A percentile compares a stretch with the other conserved stretches of the same genome.
Conservation (phyloP, 202 grass and related monocot species). For the Bolboschoenoplectus hybrid region DNA sequence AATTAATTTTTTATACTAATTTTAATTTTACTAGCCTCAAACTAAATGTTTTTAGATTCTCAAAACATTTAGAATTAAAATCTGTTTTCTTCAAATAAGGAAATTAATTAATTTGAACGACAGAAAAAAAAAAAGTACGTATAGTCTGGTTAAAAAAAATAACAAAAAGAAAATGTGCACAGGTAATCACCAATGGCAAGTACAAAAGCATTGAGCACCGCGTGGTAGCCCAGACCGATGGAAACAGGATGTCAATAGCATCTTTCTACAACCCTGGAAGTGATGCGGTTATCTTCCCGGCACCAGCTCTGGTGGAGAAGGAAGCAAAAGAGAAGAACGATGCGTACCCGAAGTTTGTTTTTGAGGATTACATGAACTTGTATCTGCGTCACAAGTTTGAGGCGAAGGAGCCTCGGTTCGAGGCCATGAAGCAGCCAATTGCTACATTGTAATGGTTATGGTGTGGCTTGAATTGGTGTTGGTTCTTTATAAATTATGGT, state of each 20-base stretch:
- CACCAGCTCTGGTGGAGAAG: slow-evolving; percentile 51
- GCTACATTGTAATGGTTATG: slow-evolving; percentile 39
- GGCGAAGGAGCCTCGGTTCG: slow-evolving; percentile 72
- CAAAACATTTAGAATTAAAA: slow-evolving; percentile 6
- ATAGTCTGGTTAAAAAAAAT: not conserved
- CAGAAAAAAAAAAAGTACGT: too few species aligned
- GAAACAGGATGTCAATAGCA: slow-evolving; percentile 81
- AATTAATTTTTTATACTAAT: not conserved
- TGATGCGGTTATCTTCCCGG: slow-evolving; percentile 75
- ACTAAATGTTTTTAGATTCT: not conserved
- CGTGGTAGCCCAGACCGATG: slow-evolving; percentile 63
- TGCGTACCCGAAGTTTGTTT: slow-evolving; percentile 70
- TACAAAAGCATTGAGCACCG: slow-evolving; percentile 86
- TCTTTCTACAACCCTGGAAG: slow-evolving; percentile 87
- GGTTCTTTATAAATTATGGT: not conserved
- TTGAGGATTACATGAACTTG: slow-evolving; percentile 89
- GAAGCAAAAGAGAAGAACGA: not conserved
- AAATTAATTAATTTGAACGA: not conserved
- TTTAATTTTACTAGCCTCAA: not conserved
- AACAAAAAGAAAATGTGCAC: not conserved
- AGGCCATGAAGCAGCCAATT: slow-evolving; percentile 65
- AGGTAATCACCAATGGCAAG: slow-evolving; percentile 81
- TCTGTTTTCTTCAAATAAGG: not conserved
- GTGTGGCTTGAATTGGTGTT: not conserved
- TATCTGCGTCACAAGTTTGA: slow-evolving; percentile 73